Evolutionary conservation across 495 filamentous ascomycete genomes (phyloP), one percentile per base, ranked within the genome.

Genomic region (Aspergillus haitiensis): DNA sequence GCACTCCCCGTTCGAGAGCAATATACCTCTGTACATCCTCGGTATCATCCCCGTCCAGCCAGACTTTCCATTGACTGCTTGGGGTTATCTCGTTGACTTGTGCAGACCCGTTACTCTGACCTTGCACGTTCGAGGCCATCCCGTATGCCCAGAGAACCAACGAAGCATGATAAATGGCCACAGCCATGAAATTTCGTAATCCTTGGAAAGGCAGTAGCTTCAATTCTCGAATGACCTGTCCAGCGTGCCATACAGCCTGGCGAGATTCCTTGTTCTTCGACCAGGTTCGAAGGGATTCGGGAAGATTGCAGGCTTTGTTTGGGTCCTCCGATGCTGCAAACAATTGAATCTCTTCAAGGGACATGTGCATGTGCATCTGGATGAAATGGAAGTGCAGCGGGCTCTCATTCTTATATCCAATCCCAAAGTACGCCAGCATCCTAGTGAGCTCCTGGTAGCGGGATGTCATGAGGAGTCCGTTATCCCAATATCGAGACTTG

Each of bases 351-450:
- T 52, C 50, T 32, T 37, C 32, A 9, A 52, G 50, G 5, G 50
- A 52, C 32, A 52, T 37, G 50, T 52, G 31, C 32, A 52, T 8
- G 32, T 35, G 32, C 50, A 52, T 52, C 4, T n/a, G n/a, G 4
- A 15, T 13, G 32, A 34, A 36, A 13, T 50, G 21, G 21, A 13
- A 50, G 47, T 32, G 32, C 21, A 50, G 18, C 18, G 47, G 32
- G 47, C 16, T 50, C 12, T 52, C 50, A 5, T 3, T 31, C 11
- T 15, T 7, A n/a, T 36, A 37, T 7, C 32, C 32, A 33, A 52
- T 4, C 7, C 5, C 15, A 9, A 46, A 46, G 4, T 10, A 15
- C n/a, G 3, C 6, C 5, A 21, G 13, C 13, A 46, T 21, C 44
- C 5, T 46, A 18, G 12, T 18, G 44, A 46, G 44, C 5, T 46